A percentile compares a stretch with the other conserved stretches of the same genome.
Conservation (phyloP, 1,284 basidiomycete genomes). For the Pyrrhoderma lamaoense region DNA sequence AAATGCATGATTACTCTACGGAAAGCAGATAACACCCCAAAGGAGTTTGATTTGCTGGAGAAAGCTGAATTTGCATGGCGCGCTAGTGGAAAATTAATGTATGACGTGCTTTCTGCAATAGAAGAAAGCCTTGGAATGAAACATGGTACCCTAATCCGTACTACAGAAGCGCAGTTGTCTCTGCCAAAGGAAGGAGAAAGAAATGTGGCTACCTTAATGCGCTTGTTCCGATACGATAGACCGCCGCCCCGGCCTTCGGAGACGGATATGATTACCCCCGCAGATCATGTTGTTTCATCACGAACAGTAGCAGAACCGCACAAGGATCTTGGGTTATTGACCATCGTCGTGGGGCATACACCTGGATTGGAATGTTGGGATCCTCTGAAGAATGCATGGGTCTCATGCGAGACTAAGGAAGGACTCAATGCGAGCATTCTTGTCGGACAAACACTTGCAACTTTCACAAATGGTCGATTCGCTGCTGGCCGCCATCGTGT, state of each 20-base stretch:
- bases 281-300: conserved; percentile 2
- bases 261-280: neutral
- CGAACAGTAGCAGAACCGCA: conserved; percentile 26
- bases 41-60: conserved; percentile 13
- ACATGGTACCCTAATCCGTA: conserved; percentile 19
- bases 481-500: conserved; percentile 26
- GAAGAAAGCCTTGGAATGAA: conserved; percentile 24
- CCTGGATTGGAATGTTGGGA: conserved; percentile 28
- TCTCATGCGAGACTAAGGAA: conserved; percentile 25
- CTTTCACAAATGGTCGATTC: conserved; percentile 26
- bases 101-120: conserved; percentile 20
- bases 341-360: conserved; percentile 28
- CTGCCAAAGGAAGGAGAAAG: conserved; percentile 19
- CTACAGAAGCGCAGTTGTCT: conserved; percentile 19
- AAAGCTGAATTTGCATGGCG: conserved; percentile 22
- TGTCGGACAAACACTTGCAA: conserved; percentile 24
- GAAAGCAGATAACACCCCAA: conserved; percentile 15
- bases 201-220: conserved; percentile 24
- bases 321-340: conserved; percentile 26
- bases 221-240: conserved; percentile 27
- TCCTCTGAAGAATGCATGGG: conserved; percentile 20
- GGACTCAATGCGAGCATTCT: conserved; percentile 26
- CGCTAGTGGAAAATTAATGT: conserved; percentile 23
- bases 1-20: conserved; percentile 27
- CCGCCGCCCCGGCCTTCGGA: neutral